phyloP scores from a whole-genome alignment of 2,329 filamentous ascomycete species.

The Cordyceps pruinosa region DNA sequence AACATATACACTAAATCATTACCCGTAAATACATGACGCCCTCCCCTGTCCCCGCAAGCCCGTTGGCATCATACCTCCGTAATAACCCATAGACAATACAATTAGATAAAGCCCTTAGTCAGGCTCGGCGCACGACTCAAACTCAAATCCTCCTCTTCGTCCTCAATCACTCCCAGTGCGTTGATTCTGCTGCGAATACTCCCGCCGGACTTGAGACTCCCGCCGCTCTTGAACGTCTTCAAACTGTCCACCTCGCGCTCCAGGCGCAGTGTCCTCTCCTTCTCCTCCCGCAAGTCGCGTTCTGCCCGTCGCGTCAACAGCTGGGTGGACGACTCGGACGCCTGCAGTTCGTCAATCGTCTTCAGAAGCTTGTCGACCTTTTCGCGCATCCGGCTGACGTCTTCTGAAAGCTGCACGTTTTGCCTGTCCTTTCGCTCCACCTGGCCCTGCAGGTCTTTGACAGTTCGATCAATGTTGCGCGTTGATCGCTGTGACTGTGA shows the following conservation, averaged over 20 bases:
- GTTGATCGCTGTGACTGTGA: constrained; percentile 78
- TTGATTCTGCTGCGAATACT: constrained; percentile 32
- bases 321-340: constrained; percentile 74
- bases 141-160: constrained; percentile 48
- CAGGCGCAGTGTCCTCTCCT: constrained; percentile 71
- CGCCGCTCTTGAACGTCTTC: constrained; percentile 60
- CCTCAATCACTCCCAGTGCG: constrained; percentile 30
- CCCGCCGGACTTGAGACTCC: constrained; percentile 25
- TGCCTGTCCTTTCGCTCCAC: constrained; percentile 91
- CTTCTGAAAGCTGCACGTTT: constrained; percentile 72
- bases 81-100: not conserved
- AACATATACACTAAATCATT: constrained; percentile 10
- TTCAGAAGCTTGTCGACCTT: constrained; percentile 83
- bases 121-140: constrained; percentile 58
- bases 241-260: constrained; percentile 82
- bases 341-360: constrained; percentile 90
- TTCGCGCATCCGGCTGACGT: constrained; percentile 78
- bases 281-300: constrained; percentile 81
- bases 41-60: not conserved
- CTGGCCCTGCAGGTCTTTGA: constrained; percentile 87
- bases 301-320: constrained; percentile 79
- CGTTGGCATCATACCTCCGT: not conserved
- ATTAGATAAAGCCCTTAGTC: constrained; percentile 70
- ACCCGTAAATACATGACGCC: constrained; percentile 9
- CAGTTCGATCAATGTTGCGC: constrained; percentile 86